phyloP scores from a whole-genome alignment of 306 rosid genomes.

The Psophocarpus tetragonolobus region DNA sequence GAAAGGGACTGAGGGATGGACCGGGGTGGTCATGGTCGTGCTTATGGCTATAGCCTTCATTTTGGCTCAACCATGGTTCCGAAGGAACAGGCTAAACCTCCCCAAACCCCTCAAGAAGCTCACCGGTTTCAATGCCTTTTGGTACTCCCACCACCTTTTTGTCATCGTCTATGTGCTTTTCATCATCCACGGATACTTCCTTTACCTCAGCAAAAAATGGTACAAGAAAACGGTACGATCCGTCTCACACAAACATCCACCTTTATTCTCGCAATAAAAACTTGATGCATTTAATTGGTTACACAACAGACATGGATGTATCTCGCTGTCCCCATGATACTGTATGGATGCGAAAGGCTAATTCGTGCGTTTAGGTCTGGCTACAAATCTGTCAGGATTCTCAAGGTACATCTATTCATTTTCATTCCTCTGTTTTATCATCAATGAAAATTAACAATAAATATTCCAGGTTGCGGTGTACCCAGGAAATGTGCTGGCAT shows the following conservation, averaged over 20 bases:
- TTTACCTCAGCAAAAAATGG: constrained; percentile 79
- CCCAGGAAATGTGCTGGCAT: constrained; percentile 87
- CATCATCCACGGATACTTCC: constrained; percentile 70
- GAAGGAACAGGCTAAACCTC: constrained; percentile 61
- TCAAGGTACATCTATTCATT: constrained; percentile 46
- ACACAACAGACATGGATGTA: constrained; percentile 82
- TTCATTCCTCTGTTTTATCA: neutral
- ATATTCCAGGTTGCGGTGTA: constrained; percentile 73
- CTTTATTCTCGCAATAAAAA: neutral
- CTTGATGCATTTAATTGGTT: constrained; percentile 1
- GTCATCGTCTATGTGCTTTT: constrained; percentile 77
- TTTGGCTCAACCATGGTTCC: constrained; percentile 89
- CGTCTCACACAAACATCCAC: neutral
- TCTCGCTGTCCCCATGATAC: constrained; percentile 68
- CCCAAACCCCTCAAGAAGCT: constrained; percentile 68
- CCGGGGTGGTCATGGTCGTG: constrained; percentile 81
- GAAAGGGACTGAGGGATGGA: constrained; percentile 90
- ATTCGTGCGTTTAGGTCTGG: constrained; percentile 77
- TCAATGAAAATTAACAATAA: neutral
- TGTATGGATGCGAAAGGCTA: constrained; percentile 73
- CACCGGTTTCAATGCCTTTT: constrained; percentile 89
- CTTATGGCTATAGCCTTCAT: constrained; percentile 82
- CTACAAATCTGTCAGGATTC: constrained; percentile 56
- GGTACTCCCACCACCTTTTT: constrained; percentile 92
- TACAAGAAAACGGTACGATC: constrained; percentile 73